These are phyloP conservation scores for Leptographium procerum DNA, from an alignment of 2,329 filamentous ascomycete species.

Conservation along the genomic window DNA sequence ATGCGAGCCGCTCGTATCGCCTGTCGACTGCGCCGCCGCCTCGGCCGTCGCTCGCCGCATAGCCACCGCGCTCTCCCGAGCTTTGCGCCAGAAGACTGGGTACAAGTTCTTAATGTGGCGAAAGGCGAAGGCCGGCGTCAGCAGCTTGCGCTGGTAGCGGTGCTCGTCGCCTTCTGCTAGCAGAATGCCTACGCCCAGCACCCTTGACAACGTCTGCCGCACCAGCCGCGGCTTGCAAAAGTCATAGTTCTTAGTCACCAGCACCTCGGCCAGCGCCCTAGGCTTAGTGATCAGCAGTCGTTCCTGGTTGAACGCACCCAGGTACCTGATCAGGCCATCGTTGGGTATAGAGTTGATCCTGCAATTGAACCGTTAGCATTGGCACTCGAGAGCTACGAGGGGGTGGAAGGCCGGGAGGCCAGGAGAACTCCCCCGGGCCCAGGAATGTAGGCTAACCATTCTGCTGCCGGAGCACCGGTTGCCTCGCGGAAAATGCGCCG, in stretches of 20 bases:
- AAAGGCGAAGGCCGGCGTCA: conserved; percentile 77
- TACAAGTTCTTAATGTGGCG: conserved; percentile 78
- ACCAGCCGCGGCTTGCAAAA: conserved; percentile 52
- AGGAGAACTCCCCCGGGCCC: too few relatives aligned
- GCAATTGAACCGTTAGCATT: too few relatives aligned
- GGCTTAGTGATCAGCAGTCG: conserved; percentile 49
- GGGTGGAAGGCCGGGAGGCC: too few relatives aligned
- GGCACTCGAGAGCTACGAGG: too few relatives aligned
- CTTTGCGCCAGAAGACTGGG: conserved; percentile 72
- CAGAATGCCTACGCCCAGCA: conserved; percentile 62
- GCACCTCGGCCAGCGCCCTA: conserved; percentile 57
- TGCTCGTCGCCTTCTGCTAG: conserved; percentile 88
- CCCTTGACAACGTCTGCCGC: conserved; percentile 42
- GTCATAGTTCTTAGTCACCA: conserved; percentile 58
- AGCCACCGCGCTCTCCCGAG: conserved; percentile 51
- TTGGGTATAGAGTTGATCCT: conserved; percentile 54
- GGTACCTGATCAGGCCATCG: conserved; percentile 58
- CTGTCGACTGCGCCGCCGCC: conserved; percentile 6
- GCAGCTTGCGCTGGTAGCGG: conserved; percentile 65
- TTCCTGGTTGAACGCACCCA: conserved; percentile 49
- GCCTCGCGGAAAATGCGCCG: conserved; percentile 25
- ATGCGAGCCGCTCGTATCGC: not conserved
- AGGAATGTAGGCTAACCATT: conserved; percentile 29
- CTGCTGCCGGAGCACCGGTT: conserved; percentile 32
- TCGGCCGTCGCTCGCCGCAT: conserved; percentile 41